phyloP scores from a whole-genome alignment of 2,329 filamentous ascomycete genomes.

The Lachnum nothofagi region DNA sequence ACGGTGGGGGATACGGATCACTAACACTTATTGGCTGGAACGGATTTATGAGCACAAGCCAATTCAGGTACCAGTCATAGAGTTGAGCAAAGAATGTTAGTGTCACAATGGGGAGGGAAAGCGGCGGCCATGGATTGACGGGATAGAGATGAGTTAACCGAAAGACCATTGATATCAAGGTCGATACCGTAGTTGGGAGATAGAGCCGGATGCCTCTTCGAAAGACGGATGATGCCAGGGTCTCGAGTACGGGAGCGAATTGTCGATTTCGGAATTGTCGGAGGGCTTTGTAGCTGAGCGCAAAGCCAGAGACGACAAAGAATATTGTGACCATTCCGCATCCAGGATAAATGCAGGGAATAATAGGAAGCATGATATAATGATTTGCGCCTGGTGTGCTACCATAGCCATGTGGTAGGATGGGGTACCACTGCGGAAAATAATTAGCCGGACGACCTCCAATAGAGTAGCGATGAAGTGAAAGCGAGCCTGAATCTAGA shows the following conservation, averaged over 20 bases:
- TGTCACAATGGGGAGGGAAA: neutral
- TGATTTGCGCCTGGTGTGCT: neutral
- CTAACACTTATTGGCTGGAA: conserved; percentile 1
- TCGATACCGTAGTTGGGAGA: conserved; percentile 39
- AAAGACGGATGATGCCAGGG: conserved; percentile 40
- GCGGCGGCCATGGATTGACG: neutral
- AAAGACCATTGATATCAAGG: conserved; percentile 29
- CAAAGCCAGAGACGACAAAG: conserved; percentile 45
- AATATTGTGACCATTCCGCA: conserved; percentile 44
- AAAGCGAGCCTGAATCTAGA: too few species aligned
- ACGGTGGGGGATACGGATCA: conserved; percentile 1
- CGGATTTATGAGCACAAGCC: conserved; percentile 2
- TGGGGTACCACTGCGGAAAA: neutral
- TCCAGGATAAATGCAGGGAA: conserved; percentile 23
- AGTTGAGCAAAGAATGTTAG: conserved; percentile 1
- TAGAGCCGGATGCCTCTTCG: conserved; percentile 41
- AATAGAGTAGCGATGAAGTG: too few species aligned
- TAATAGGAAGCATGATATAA: neutral
- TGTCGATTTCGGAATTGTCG: conserved; percentile 30
- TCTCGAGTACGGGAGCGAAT: conserved; percentile 28
- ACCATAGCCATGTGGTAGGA: neutral
- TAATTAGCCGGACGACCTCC: too few species aligned
- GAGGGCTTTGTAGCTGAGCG: conserved; percentile 39
- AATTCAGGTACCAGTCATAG: conserved; percentile 3
- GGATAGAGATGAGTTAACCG: neutral